Conservation (phyloP, 192 early-diverging fungal species). For the Ambispora gerdemannii region DNA sequence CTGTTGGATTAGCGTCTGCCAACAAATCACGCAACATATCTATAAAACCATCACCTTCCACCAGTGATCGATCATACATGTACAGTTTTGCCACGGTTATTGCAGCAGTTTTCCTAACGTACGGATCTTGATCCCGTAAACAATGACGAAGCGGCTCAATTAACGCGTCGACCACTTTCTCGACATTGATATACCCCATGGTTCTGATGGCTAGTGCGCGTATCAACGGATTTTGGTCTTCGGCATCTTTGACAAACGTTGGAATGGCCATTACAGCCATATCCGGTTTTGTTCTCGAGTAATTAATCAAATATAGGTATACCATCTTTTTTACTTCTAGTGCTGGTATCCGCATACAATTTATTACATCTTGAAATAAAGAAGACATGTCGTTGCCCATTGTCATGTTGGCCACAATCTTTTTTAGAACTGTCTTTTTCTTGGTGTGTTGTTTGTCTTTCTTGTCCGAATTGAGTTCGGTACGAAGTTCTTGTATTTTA, state of each 20-base stretch:
- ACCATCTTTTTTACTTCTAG: constrained; percentile 89
- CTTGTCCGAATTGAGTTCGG: constrained; percentile 83
- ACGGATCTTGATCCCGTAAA: constrained; percentile 87
- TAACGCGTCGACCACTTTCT: constrained; percentile 83
- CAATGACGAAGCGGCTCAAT: constrained; percentile 80
- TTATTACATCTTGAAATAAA: constrained; percentile 88
- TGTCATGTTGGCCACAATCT: constrained; percentile 99
- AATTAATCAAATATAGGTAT: constrained; percentile 96
- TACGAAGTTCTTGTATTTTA: constrained; percentile 85
- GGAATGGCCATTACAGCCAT: constrained; percentile 90
- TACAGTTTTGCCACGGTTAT: constrained; percentile 92
- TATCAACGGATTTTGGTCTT: constrained; percentile 89
- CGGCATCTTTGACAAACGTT: constrained; percentile 74
- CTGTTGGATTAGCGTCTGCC: constrained; percentile 86
- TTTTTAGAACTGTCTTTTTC: constrained; percentile 84
- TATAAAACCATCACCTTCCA: constrained; percentile 85
- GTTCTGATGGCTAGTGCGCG: constrained; percentile 94
- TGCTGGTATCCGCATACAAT: constrained; percentile 85
- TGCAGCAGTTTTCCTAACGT: constrained; percentile 95
- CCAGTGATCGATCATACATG: constrained; percentile 80
- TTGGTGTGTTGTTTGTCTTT: constrained; percentile 75
- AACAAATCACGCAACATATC: constrained; percentile 84
- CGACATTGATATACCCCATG: constrained; percentile 95
- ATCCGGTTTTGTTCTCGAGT: constrained; percentile 89
- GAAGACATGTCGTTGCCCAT: constrained; percentile 99